A percentile compares a stretch with the other conserved stretches of the same genome.
These are phyloP conservation scores for Salix viminalis DNA, from an alignment of 345 rosid species.

Conservation along the genomic window DNA sequence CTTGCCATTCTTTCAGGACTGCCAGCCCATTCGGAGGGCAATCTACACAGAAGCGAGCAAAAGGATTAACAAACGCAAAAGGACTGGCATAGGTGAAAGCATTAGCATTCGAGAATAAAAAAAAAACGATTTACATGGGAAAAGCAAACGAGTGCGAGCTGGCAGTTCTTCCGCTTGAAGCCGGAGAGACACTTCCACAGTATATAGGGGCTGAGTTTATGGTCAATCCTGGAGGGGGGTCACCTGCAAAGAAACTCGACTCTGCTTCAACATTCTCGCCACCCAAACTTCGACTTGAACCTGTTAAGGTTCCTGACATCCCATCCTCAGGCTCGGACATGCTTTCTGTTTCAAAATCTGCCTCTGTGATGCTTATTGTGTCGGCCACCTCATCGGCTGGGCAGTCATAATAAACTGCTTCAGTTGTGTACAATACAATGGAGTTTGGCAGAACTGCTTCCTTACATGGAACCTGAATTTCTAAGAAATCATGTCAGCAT, in stretches of 20 bases:
- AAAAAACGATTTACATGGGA: conserved; percentile 32
- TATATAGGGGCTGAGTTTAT: background rate
- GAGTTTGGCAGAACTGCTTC: conserved; percentile 1
- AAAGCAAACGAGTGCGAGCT: conserved; percentile 38
- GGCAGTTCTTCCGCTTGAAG: conserved; percentile 28
- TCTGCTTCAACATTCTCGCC: conserved; percentile 5
- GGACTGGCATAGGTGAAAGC: background rate
- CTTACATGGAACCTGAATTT: conserved; percentile 7
- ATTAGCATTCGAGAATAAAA: background rate
- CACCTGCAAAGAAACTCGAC: background rate
- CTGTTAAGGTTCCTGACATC: conserved; percentile 1
- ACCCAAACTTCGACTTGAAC: conserved; percentile 2
- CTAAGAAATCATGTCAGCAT: background rate
- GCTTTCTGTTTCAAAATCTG: background rate
- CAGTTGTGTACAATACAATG: background rate
- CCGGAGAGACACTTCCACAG: conserved; percentile 14
- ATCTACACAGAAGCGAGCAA: background rate
- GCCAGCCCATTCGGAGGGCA: background rate
- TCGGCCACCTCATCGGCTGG: background rate
- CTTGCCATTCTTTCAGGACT: background rate
- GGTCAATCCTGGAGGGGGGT: background rate
- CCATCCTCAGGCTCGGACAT: background rate
- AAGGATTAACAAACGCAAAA: background rate
- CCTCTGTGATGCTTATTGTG: background rate
- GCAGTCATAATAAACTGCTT: background rate